Conservation (phyloP, 208 protist species). For the Crithidia fasciculata region DNA sequence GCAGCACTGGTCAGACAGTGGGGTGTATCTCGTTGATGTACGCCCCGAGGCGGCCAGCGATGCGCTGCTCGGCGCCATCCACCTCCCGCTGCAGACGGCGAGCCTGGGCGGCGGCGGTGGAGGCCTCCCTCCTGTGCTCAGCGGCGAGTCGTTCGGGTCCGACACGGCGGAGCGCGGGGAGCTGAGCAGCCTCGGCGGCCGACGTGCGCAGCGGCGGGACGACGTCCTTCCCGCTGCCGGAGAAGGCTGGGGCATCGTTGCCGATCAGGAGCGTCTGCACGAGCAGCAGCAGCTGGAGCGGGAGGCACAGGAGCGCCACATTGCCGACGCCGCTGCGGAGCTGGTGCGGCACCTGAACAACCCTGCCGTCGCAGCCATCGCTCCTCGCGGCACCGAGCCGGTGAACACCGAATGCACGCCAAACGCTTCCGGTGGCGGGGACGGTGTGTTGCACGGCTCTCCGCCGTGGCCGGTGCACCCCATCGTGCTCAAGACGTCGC, state of each 20-base stretch:
- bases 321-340: constrained; percentile 52
- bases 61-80: constrained; percentile 53
- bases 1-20: constrained; percentile 37
- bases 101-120: too few species aligned
- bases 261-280: constrained; percentile 30
- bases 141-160: too few species aligned
- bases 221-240: background rate
- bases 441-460: background rate
- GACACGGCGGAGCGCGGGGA: too few species aligned
- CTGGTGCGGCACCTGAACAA: constrained; percentile 50
- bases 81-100: constrained; percentile 31
- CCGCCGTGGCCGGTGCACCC: constrained; percentile 31
- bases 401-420: background rate
- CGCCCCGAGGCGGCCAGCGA: constrained; percentile 27
- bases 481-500: constrained; percentile 35
- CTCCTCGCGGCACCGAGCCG: constrained; percentile 1
- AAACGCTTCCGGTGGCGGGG: background rate
- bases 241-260: constrained; percentile 31
- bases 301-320: constrained; percentile 32
- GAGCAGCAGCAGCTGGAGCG: constrained; percentile 25
- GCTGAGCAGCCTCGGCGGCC: background rate
- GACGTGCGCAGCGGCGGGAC: background rate
- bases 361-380: constrained; percentile 48
- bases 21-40: constrained; percentile 68
- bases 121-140: too few species aligned